Percentiles rank a stretch among this genome's conserved stretches.
phyloP scores from a whole-genome alignment of 164 flowering plant genomes.

The Vitis rotundifolia region DNA sequence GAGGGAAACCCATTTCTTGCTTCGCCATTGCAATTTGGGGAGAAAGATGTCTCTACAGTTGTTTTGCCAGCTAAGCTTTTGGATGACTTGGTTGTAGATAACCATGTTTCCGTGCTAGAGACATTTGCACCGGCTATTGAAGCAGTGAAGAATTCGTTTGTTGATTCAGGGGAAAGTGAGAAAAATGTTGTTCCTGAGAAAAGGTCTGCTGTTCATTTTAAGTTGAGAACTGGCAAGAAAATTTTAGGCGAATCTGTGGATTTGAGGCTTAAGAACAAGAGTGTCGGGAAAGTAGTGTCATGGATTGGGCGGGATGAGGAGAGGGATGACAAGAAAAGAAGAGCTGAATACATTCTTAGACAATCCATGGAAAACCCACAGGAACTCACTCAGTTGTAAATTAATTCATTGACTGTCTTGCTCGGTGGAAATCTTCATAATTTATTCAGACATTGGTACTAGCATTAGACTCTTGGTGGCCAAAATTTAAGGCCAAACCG shows the following conservation, averaged over 20 bases:
- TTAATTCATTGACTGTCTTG: slow-evolving; percentile 28
- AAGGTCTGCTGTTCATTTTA: slow-evolving; percentile 59
- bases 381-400: slow-evolving; percentile 82
- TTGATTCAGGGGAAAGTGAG: slow-evolving; percentile 45
- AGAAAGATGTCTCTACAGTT: slow-evolving; percentile 44
- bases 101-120: slow-evolving; percentile 52
- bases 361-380: slow-evolving; percentile 76
- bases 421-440: slow-evolving; percentile 18
- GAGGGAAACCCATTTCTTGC: slow-evolving; percentile 53
- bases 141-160: slow-evolving; percentile 44
- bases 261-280: slow-evolving; percentile 40
- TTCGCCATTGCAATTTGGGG: slow-evolving; percentile 49
- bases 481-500: slow-evolving; percentile 5
- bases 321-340: slow-evolving; percentile 87
- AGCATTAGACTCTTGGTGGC: slow-evolving; percentile 21
- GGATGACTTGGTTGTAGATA: slow-evolving; percentile 22
- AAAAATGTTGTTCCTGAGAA: slow-evolving; percentile 42
- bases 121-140: slow-evolving; percentile 86
- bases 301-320: slow-evolving; percentile 65
- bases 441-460: slow-evolving; percentile 16
- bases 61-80: slow-evolving; percentile 35
- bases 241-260: slow-evolving; percentile 54
- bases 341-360: slow-evolving; percentile 85
- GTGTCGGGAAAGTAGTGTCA: slow-evolving; percentile 20
- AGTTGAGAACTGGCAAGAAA: slow-evolving; percentile 57